These are phyloP conservation scores for Penicillium sp. DNA, from an alignment of 2,329 filamentous ascomycete species.

Conservation along the genomic window DNA sequence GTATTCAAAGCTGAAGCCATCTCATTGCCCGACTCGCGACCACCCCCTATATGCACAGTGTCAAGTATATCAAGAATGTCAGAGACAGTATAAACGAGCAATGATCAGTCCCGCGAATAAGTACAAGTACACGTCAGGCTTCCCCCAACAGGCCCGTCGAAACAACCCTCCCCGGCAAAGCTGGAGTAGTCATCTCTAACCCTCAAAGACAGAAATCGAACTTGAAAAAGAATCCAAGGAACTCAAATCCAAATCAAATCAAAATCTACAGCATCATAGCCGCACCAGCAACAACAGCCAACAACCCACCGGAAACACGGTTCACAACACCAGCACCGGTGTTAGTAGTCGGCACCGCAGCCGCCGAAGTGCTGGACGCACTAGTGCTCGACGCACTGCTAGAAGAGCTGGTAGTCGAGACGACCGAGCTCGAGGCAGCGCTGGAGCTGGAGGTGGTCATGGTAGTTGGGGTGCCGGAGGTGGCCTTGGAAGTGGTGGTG, in stretches of 20 bases:
- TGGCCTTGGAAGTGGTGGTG: constrained; percentile 22
- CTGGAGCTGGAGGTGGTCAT: constrained; percentile 18
- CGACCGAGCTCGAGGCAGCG: constrained; percentile 19
- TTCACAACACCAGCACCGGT: constrained; percentile 34
- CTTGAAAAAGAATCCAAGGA: not conserved
- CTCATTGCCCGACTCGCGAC: too few species aligned
- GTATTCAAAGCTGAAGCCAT: too few species aligned
- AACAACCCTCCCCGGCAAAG: too few species aligned
- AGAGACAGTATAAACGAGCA: too few species aligned
- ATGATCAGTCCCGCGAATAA: too few species aligned
- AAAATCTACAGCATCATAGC: constrained; percentile 38
- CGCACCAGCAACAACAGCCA: constrained; percentile 39
- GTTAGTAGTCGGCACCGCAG: constrained; percentile 34
- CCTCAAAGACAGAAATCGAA: not conserved
- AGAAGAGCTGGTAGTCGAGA: constrained; percentile 2
- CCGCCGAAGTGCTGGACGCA: constrained; percentile 25
- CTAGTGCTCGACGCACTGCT: constrained; percentile 16
- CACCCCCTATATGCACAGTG: too few species aligned
- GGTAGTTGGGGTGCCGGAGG: constrained; percentile 18
- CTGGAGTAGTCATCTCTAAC: not conserved
- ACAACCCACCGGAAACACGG: constrained; percentile 39
- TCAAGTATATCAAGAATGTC: too few species aligned
- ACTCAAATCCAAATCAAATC: not conserved
- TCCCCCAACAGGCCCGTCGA: too few species aligned
- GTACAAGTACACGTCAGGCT: too few species aligned